Evolutionary conservation across 176 grass and related monocot species (phyloP).

Genomic region (Paspalum notatum): DNA sequence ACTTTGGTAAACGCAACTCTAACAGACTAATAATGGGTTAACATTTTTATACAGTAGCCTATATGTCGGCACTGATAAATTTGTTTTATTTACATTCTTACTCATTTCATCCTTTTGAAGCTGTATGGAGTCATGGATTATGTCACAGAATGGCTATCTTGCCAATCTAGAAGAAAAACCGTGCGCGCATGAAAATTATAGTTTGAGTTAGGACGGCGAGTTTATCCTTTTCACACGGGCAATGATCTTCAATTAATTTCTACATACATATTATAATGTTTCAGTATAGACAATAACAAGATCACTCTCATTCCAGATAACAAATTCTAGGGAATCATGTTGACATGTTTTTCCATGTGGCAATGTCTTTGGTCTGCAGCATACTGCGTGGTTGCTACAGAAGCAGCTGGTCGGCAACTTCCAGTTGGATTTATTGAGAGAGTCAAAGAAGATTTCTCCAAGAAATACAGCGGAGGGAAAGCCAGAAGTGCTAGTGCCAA

Average conservation of each 20-base stretch:
- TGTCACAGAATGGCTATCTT: neutral
- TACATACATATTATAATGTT: neutral
- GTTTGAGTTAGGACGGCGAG: neutral
- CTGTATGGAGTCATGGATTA: neutral
- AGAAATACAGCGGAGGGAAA: slow-evolving; percentile 86
- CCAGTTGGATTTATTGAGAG: slow-evolving; percentile 80
- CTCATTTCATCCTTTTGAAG: neutral
- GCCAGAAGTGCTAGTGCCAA: slow-evolving; percentile 65
- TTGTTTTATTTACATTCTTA: neutral
- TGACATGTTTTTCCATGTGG: neutral
- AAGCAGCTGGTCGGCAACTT: slow-evolving; percentile 70
- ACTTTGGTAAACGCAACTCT: neutral
- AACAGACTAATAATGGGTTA: neutral
- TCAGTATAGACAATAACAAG: neutral
- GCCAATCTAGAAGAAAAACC: neutral
- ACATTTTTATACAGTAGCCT: neutral
- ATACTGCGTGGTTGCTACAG: slow-evolving; percentile 85
- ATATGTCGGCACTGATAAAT: neutral
- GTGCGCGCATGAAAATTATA: neutral
- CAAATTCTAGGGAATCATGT: neutral
- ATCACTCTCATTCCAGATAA: neutral
- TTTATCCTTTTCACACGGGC: neutral
- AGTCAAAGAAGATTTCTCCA: slow-evolving; percentile 82
- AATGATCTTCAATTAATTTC: neutral
- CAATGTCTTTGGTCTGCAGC: slow-evolving; percentile 45